phyloP scores from a whole-genome alignment of 2,329 filamentous ascomycete genomes.

The Chaetoscypha palmicola region DNA sequence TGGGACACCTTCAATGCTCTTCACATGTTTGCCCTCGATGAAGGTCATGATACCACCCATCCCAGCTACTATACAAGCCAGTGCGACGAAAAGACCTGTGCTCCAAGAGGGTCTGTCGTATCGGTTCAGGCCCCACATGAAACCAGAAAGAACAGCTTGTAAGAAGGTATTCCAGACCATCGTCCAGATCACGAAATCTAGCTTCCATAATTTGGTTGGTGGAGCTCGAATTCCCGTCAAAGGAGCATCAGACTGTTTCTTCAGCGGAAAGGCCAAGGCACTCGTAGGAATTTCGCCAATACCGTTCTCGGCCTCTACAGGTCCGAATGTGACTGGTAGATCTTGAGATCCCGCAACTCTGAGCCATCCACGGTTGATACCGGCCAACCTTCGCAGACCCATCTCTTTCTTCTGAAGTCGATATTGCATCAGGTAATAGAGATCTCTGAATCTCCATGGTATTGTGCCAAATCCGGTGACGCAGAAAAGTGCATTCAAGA shows the following conservation, averaged over 20 bases:
- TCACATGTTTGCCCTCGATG: conserved; percentile 63
- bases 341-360: conserved; percentile 59
- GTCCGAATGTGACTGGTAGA: conserved; percentile 47
- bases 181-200: conserved; percentile 73
- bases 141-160: conserved; percentile 63
- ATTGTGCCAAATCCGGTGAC: conserved; percentile 78
- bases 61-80: conserved; percentile 64
- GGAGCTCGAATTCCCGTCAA: conserved; percentile 65
- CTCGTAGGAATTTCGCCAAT: conserved; percentile 34
- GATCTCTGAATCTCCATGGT: conserved; percentile 77
- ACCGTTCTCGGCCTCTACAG: conserved; percentile 41
- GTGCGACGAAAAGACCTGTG: conserved; percentile 69
- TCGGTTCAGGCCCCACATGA: conserved; percentile 78
- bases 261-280: conserved; percentile 55
- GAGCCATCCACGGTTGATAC: conserved; percentile 70
- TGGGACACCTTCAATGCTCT: conserved; percentile 63
- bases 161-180: conserved; percentile 75
- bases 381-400: conserved; percentile 62
- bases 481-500: conserved; percentile 78
- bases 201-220: conserved; percentile 63
- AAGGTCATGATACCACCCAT: conserved; percentile 64
- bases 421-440: conserved; percentile 65
- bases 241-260: conserved; percentile 57
- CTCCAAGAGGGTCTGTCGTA: conserved; percentile 71
- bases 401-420: conserved; percentile 45